Base-by-base conservation (phyloP, 805 yeast genomes). In the Spathaspora arborariae region DNA sequence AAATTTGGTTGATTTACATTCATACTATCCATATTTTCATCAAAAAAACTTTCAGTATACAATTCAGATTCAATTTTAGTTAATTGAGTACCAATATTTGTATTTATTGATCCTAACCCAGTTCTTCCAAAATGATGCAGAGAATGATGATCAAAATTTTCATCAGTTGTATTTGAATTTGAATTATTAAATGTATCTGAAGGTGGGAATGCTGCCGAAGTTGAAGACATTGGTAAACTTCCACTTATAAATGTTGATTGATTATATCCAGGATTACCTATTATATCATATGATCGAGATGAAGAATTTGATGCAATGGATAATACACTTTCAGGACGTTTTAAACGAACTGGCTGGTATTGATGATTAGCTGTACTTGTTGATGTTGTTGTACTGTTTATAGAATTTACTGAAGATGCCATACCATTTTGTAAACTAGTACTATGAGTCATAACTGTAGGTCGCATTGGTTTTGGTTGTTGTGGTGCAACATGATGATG, bases 221-320 rank as follows among this genome's bases (percentile, higher is more conserved):
- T 42, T n/a, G 53, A 35, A 2, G 49, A 44, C 16, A 36, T 49
- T 5, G 49, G 52, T 35, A 45, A 18, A 21, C 45, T 44, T 9
- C 51, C 51, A 38, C 45, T 50, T 11, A 48, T 20, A 34, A 42
- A 51, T 15, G 54, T 41, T 43, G 22, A 16, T 10, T 22, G 42
- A n/a, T 37, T 44, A 16, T 16, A 34, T 33, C 8, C 34, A 2
- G 35, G 18, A 42, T 24, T 44, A n/a, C 48, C 48, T 13, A 41
- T 22, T 15, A 45, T 41, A 37, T 51, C 54, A 44, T 46, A 47
- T 20, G 54, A 51, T 16, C 54, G 35, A 8, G 56, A 42, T 2
- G 74, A 68, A 6, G 72, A 64, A 43, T 64, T 67, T 1, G 74
- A 70, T 6, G 72, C 58, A 4, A 69, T 54, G 6, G 75, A 70